phyloP scores from a whole-genome alignment of 1,139 yeast genomes.

The Wickerhamiella pararugosa region DNA sequence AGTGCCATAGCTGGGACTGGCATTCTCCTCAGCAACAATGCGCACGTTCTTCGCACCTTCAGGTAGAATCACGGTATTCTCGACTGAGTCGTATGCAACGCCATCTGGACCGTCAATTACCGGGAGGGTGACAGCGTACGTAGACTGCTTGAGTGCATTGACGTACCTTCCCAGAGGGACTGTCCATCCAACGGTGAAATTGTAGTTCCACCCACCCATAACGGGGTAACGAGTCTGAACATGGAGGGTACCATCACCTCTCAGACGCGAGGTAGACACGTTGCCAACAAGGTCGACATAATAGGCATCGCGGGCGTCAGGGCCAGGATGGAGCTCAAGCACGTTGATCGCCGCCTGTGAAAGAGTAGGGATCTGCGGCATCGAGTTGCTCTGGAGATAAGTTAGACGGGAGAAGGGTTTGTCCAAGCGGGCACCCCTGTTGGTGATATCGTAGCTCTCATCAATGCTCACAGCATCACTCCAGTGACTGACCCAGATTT shows the following conservation, averaged over 20 bases:
- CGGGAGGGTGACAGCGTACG: conserved; percentile 54
- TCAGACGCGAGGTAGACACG: conserved; percentile 63
- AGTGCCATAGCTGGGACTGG: conserved; percentile 24
- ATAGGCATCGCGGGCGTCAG: conserved; percentile 46
- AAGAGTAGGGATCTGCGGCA: conserved; percentile 25
- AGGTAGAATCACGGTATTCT: conserved; percentile 59
- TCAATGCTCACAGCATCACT: conserved; percentile 49
- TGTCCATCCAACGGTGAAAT: conserved; percentile 91
- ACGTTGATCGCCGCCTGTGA: conserved; percentile 26
- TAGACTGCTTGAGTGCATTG: conserved; percentile 28
- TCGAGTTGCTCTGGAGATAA: conserved; percentile 38
- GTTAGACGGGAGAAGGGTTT: conserved; percentile 60
- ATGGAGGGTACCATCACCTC: conserved; percentile 27
- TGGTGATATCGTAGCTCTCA: conserved; percentile 72
- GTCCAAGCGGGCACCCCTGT: conserved; percentile 54
- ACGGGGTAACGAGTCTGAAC: conserved; percentile 82
- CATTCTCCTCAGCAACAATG: conserved; percentile 31
- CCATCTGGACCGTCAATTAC: conserved; percentile 59
- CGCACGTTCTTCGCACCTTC: conserved; percentile 64
- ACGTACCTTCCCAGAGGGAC: conserved; percentile 41
- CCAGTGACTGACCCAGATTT: conserved; percentile 76
- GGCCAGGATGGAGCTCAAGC: conserved; percentile 39
- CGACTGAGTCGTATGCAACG: conserved; percentile 44
- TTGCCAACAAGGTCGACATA: conserved; percentile 85
- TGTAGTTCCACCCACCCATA: conserved; percentile 93